phyloP scores from a whole-genome alignment of 768 basidiomycete genomes.

The Mycena alexandri region DNA sequence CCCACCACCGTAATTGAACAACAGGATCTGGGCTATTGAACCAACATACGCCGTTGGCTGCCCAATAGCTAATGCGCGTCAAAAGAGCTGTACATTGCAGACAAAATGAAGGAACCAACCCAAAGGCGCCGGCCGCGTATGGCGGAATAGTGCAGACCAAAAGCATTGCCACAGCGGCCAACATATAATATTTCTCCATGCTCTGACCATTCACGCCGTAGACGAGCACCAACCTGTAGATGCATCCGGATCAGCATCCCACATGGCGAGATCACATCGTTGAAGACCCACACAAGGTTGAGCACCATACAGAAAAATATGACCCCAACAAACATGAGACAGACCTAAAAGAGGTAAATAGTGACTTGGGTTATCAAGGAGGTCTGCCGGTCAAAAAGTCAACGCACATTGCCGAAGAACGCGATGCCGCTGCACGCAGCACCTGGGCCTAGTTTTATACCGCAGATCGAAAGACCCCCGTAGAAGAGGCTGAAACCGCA shows the following conservation, averaged over 20 bases:
- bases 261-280: not conserved
- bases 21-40: conserved; percentile 9
- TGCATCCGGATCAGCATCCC: not conserved
- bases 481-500: not conserved
- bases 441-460: not conserved
- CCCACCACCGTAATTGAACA: conserved; percentile 18
- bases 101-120: conserved; percentile 1
- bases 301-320: conserved; percentile 23
- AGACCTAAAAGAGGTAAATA: no score
- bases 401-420: conserved; percentile 14
- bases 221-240: conserved; percentile 20
- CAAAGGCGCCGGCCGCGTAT: conserved; percentile 20
- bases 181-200: conserved; percentile 30
- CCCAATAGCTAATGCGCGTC: not conserved
- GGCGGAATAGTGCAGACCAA: conserved; percentile 10
- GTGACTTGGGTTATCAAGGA: no score
- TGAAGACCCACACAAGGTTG: conserved; percentile 13
- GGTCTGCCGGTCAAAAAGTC: not conserved
- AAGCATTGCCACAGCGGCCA: not conserved
- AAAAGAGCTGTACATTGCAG: no score
- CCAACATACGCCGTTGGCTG: conserved; percentile 20
- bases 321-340: conserved; percentile 17
- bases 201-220: conserved; percentile 20
- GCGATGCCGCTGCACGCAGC: conserved; percentile 11
- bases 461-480: not conserved